Conservation (phyloP, 192 early-diverging fungal genomes). For the Coemansia sp. region DNA sequence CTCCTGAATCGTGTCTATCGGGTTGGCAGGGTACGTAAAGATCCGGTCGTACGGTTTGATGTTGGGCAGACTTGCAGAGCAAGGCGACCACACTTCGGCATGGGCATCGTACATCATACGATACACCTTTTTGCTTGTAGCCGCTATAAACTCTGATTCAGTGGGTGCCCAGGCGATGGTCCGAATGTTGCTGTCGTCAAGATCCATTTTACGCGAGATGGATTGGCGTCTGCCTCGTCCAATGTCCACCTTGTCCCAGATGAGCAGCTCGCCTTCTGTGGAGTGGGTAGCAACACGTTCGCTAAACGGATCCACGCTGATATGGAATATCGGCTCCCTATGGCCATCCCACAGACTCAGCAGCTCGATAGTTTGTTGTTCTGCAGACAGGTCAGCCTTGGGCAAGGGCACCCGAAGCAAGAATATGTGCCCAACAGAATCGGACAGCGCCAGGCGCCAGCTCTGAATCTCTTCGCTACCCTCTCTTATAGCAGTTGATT, state of each 20-base stretch:
- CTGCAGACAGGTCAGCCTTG: neutral
- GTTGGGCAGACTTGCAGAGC: conserved; percentile 16
- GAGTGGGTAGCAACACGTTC: conserved; percentile 43
- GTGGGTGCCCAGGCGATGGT: conserved; percentile 51
- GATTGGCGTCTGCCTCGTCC: neutral
- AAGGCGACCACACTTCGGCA: conserved; percentile 29
- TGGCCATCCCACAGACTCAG: conserved; percentile 45
- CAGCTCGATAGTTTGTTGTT: conserved; percentile 3
- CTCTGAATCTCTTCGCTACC: too few species aligned
- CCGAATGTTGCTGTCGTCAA: conserved; percentile 36
- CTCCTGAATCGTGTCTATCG: neutral
- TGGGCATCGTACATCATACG: conserved; percentile 19
- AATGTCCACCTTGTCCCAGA: conserved; percentile 29
- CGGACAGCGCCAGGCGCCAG: conserved; percentile 27
- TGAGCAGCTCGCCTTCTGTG: conserved; percentile 43
- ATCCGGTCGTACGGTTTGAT: conserved; percentile 39
- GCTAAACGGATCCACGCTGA: conserved; percentile 51
- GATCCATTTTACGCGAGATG: conserved; percentile 36
- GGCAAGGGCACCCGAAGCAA: conserved; percentile 9
- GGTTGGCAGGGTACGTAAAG: conserved; percentile 35
- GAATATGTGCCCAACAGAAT: conserved; percentile 39
- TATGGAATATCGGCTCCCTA: conserved; percentile 44
- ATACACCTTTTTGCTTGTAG: conserved; percentile 35
- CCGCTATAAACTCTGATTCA: conserved; percentile 45
- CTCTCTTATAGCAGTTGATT: too few species aligned